Evolutionary conservation across 129 eudicot species (phyloP).

Genomic region (Flaveria ramosissima): DNA sequence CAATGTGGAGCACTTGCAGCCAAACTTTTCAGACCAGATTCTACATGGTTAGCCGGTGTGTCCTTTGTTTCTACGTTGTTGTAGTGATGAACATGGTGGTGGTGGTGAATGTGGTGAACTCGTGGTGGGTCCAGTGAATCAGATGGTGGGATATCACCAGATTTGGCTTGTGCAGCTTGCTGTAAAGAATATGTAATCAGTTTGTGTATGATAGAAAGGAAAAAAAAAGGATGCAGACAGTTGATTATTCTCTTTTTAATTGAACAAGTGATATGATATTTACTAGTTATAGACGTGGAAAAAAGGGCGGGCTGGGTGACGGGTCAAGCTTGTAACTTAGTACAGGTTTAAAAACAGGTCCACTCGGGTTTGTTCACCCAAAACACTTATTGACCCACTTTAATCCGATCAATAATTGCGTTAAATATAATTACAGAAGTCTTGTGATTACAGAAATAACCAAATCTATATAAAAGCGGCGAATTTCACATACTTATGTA

Average conservation of each 20-base stretch:
- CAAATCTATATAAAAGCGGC: background rate
- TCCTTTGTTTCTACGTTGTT: constrained; percentile 41
- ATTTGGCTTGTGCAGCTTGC: constrained; percentile 40
- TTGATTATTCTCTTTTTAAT: background rate
- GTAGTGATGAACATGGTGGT: constrained; percentile 58
- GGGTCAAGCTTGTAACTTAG: background rate
- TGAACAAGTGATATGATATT: background rate
- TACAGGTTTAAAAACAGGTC: background rate
- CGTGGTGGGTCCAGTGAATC: constrained; percentile 28
- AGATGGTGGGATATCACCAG: constrained; percentile 34
- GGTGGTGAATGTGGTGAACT: constrained; percentile 44
- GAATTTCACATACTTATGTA: too few relatives aligned
- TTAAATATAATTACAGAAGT: background rate
- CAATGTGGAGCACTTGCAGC: constrained; percentile 46
- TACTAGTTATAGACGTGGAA: background rate
- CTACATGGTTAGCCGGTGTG: constrained; percentile 32
- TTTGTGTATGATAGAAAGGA: background rate
- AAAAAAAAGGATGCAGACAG: background rate
- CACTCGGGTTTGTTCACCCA: background rate
- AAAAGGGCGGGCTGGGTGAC: background rate
- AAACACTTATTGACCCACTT: constrained; percentile 1
- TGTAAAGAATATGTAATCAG: constrained; percentile 21
- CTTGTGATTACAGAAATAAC: background rate
- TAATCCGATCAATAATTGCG: background rate
- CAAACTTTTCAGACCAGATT: constrained; percentile 31